Evolutionary conservation across 371 early-diverging fungal species (phyloP), one percentile per base, ranked within the genome.

Genomic region (Blakeslea trispora): DNA sequence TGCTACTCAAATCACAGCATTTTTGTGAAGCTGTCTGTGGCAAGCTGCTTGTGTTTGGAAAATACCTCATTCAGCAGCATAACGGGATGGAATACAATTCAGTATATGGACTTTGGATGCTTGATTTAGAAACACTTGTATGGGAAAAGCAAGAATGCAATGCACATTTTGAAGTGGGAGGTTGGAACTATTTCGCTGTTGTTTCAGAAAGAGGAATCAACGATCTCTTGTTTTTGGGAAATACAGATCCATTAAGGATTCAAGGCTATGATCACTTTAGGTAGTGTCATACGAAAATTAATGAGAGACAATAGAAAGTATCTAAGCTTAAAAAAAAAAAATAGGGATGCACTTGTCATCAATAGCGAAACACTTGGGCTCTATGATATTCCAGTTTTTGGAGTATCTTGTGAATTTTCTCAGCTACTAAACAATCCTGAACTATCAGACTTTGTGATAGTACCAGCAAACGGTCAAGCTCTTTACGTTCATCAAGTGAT

Each of bases 141-240:
- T 87, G 87, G 87, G 62, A 76, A 24, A 72, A 78, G 48, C 75
- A 83, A 48, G 85, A 82, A 48, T 76, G 81, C 39, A 78, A 79
- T 45, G 66, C 69, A 3, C 73, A 71, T 45, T 79, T 86, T 31
- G 75, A 80, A 37, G 65, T 72, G 15, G 81, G 81, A 19, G 81
- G 81, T 1, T 87, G 87, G 87, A 82, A 87, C 47, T 87, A 84
- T 56, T 84, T 81, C 63, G 83, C 84, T 0, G 60, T 82, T 14
- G 59, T 81, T 22, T 61, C 63, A 40, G 54, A 72, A 50, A 50
- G 66, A 24, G 23, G 60, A 41, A 15, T 69, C 24, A 61, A 68
- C 61, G 61, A 71, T 28, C 50, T 79, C 3, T 65, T 84, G 22
- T 84, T 84, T 62, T 62, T 81, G 28, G 81, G 81, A 11, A 81